Conservation (phyloP, 305 asterid genomes). For the Stenogyne calaminthoides region DNA sequence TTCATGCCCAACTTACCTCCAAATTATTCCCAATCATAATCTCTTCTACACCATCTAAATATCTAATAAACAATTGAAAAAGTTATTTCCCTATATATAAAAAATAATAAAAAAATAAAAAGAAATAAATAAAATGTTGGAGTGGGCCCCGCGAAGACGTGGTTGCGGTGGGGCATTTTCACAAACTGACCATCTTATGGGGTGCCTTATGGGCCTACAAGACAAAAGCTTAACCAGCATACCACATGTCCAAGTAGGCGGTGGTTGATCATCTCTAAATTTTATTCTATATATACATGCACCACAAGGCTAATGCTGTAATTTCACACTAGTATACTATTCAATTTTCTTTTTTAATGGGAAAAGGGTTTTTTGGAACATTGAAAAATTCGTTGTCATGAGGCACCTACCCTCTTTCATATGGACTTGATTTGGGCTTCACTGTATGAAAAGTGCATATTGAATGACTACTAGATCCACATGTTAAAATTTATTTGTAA, state of each 20-base stretch:
- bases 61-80: background rate
- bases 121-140: too few species aligned
- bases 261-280: constrained; percentile 44
- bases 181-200: constrained; percentile 46
- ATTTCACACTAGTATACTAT: background rate
- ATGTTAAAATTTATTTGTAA: background rate
- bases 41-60: too few species aligned
- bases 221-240: constrained; percentile 55
- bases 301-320: background rate
- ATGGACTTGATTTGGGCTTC: background rate
- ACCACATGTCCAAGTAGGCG: constrained; percentile 65
- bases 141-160: constrained; percentile 39
- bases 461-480: background rate
- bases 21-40: constrained; percentile 28
- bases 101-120: background rate
- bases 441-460: too few species aligned
- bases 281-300: constrained; percentile 30
- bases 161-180: constrained; percentile 45
- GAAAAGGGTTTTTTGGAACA: background rate
- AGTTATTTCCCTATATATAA: background rate
- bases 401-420: background rate
- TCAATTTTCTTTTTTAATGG: background rate
- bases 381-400: background rate
- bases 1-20: too few species aligned
- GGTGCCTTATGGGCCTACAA: constrained; percentile 41